These are phyloP conservation scores for Aspergillus carlsbadensis DNA, from an alignment of 495 filamentous ascomycete genomes.

Conservation along the genomic window DNA sequence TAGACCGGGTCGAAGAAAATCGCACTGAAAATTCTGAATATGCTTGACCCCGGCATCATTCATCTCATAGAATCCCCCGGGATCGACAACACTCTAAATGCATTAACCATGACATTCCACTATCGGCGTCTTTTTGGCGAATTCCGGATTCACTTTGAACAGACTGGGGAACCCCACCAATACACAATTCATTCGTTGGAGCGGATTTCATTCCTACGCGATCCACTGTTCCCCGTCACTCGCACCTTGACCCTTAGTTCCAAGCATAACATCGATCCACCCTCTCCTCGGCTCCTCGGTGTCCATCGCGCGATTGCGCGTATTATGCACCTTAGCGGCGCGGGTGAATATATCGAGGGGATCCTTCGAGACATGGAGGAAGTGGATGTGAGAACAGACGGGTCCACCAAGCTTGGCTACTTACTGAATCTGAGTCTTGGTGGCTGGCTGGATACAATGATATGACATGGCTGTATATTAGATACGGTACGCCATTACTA, in stretches of 20 bases:
- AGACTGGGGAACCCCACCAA: slow-evolving; percentile 13
- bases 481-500: too few relatives aligned
- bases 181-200: slow-evolving; percentile 30
- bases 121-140: slow-evolving; percentile 25
- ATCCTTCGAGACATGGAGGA: slow-evolving; percentile 2
- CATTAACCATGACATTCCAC: slow-evolving; percentile 22
- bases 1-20: slow-evolving; percentile 15
- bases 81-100: slow-evolving; percentile 20
- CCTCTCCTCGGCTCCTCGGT: slow-evolving; percentile 29
- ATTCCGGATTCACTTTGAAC: slow-evolving; percentile 28
- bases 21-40: slow-evolving; percentile 21
- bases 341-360: slow-evolving; percentile 5
- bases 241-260: slow-evolving; percentile 27
- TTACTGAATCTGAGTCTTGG: neutral
- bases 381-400: neutral
- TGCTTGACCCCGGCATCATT: slow-evolving; percentile 22
- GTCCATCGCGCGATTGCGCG: slow-evolving; percentile 32
- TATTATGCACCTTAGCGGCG: slow-evolving; percentile 17
- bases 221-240: slow-evolving; percentile 28
- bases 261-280: slow-evolving; percentile 28
- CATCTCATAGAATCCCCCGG: slow-evolving; percentile 16
- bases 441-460: neutral
- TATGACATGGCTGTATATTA: too few relatives aligned
- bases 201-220: slow-evolving; percentile 22
- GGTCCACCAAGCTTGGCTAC: neutral